Conservation (phyloP, 2,329 filamentous ascomycete genomes). For the Aspergillus sclerotialis region DNA sequence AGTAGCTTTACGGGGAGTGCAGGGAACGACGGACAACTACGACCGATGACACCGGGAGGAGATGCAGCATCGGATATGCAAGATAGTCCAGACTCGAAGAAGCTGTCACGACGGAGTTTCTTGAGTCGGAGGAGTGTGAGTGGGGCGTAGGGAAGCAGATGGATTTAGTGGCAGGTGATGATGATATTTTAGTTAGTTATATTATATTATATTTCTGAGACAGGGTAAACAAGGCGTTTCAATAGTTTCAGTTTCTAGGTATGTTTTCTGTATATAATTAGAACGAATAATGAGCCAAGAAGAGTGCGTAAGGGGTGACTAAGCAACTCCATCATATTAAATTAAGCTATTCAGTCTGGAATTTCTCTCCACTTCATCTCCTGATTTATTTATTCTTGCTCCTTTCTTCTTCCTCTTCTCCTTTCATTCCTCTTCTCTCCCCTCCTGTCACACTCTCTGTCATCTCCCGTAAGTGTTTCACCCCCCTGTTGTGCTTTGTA, state of each 20-base stretch:
- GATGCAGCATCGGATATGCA: conserved; percentile 18
- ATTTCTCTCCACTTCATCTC: too few relatives aligned
- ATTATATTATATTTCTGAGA: conserved; percentile 1
- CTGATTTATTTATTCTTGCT: conserved; percentile 3
- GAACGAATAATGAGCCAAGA: too few relatives aligned
- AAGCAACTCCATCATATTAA: background rate
- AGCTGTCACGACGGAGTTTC: conserved; percentile 38
- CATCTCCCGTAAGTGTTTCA: too few relatives aligned
- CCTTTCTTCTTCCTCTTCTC: conserved; percentile 9
- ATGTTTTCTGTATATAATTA: too few relatives aligned
- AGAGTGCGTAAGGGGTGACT: background rate
- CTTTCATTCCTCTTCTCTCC: conserved; percentile 2
- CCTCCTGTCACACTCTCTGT: too few relatives aligned
- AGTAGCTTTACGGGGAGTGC: conserved; percentile 63
- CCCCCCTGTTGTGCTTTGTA: background rate
- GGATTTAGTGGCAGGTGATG: conserved; percentile 6
- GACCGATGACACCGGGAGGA: conserved; percentile 32
- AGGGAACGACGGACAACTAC: conserved; percentile 35
- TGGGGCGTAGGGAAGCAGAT: conserved; percentile 15
- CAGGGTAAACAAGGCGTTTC: too few relatives aligned
- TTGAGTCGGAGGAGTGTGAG: conserved; percentile 38
- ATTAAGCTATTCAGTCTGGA: too few relatives aligned
- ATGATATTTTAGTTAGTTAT: conserved; percentile 4
- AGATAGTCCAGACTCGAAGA: conserved; percentile 37
- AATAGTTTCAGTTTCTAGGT: too few relatives aligned